A percentile compares a stretch with the other conserved stretches of the same genome.
Evolutionary conservation across 345 rosid genomes (phyloP).

Genomic region (Ceriops tagal): DNA sequence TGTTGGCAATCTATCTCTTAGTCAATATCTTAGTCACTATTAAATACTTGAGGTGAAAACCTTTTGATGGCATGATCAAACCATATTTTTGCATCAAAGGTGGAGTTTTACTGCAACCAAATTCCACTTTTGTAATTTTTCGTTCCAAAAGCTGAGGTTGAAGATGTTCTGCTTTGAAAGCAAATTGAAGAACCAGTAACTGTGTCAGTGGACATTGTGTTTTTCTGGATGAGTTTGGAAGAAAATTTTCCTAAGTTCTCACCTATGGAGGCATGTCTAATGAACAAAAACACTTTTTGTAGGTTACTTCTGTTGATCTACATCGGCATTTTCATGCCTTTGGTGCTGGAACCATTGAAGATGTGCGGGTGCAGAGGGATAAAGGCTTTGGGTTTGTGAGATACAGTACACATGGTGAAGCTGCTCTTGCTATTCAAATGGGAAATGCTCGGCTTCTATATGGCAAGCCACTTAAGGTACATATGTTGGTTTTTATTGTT

Average conservation of each 20-base stretch:
- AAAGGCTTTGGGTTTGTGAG: conserved; percentile 98
- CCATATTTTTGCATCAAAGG: too few species aligned
- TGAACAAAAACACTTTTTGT: neutral
- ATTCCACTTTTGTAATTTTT: too few species aligned
- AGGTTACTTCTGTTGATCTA: conserved; percentile 46
- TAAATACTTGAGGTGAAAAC: too few species aligned
- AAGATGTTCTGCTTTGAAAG: too few species aligned
- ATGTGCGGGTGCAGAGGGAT: conserved; percentile 88
- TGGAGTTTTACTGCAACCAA: too few species aligned
- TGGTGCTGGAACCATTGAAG: conserved; percentile 87
- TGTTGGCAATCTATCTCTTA: too few species aligned
- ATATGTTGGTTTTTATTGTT: too few species aligned
- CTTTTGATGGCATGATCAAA: too few species aligned
- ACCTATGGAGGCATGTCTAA: neutral
- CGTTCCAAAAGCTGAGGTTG: too few species aligned
- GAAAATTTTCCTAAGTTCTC: neutral
- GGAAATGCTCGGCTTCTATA: conserved; percentile 66
- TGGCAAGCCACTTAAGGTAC: conserved; percentile 88
- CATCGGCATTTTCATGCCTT: conserved; percentile 84
- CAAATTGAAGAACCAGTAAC: too few species aligned
- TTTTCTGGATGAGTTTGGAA: neutral
- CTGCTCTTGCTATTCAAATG: conserved; percentile 82
- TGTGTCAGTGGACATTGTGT: neutral
- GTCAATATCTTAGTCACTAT: too few species aligned
- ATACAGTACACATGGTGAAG: conserved; percentile 82